A percentile compares a stretch with the other conserved stretches of the same genome.
phyloP scores from a whole-genome alignment of 2,329 filamentous ascomycete species.

The Aspergillus brunneoviolaceus region DNA sequence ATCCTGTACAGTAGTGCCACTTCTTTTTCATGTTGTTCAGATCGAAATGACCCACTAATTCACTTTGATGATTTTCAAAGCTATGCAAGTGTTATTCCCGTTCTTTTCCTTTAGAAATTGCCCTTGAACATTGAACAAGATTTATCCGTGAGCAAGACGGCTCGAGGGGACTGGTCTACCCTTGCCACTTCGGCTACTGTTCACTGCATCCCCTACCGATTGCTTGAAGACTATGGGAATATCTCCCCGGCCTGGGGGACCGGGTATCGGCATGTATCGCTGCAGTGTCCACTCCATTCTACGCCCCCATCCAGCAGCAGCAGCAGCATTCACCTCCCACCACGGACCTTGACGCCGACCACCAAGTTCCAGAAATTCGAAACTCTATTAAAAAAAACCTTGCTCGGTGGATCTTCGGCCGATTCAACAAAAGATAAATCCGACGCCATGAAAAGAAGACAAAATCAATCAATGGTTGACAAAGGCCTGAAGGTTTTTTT shows the following conservation, averaged over 20 bases:
- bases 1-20: conserved; percentile 4
- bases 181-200: neutral
- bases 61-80: neutral
- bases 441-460: no score
- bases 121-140: no score
- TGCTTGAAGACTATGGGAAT: neutral
- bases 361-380: neutral
- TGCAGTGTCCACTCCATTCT: neutral
- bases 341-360: neutral
- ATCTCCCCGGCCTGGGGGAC: neutral
- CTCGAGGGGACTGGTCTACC: neutral
- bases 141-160: neutral
- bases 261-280: neutral
- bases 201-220: neutral
- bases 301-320: neutral
- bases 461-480: no score
- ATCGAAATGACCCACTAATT: neutral
- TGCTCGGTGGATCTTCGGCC: no score
- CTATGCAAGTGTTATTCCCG: neutral
- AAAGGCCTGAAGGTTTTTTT: no score
- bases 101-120: no score
- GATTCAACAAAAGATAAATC: no score
- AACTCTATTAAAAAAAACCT: no score
- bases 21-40: neutral
- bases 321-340: neutral